These are phyloP conservation scores for Pythium sukuiense DNA, from an alignment of 352 stramenopile genomes.

Conservation along the genomic window DNA sequence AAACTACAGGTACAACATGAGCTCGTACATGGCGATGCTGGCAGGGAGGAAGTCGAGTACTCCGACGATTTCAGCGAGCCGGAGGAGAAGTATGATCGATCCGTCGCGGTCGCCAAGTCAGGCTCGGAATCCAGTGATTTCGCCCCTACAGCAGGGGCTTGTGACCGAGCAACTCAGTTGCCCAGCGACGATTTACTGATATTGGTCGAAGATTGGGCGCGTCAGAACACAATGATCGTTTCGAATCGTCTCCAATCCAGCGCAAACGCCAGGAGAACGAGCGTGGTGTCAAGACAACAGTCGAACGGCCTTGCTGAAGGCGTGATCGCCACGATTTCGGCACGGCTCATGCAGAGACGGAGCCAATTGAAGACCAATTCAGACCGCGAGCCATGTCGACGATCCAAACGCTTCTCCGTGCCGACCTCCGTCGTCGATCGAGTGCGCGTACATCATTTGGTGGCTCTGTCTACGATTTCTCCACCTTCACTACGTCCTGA, in stretches of 20 bases:
- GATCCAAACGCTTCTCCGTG: background rate
- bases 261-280: background rate
- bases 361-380: background rate
- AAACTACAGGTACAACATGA: background rate
- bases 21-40: background rate
- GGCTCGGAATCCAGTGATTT: too few relatives aligned
- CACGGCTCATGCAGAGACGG: background rate
- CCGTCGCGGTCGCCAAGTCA: background rate
- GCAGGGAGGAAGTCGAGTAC: slow-evolving; percentile 2
- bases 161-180: background rate
- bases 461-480: slow-evolving; percentile 7
- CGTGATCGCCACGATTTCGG: background rate
- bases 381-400: background rate
- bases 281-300: background rate
- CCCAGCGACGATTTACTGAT: background rate
- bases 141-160: background rate
- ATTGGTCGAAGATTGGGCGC: background rate
- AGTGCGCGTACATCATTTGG: background rate
- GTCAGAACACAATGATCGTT: background rate
- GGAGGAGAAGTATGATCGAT: background rate
- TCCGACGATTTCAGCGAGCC: slow-evolving; percentile 9
- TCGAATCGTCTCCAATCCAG: background rate
- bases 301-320: background rate
- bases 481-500: background rate
- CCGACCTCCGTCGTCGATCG: slow-evolving; percentile 6